These are phyloP conservation scores for Trametes cingulata DNA, from an alignment of 768 basidiomycete genomes.

Conservation along the genomic window DNA sequence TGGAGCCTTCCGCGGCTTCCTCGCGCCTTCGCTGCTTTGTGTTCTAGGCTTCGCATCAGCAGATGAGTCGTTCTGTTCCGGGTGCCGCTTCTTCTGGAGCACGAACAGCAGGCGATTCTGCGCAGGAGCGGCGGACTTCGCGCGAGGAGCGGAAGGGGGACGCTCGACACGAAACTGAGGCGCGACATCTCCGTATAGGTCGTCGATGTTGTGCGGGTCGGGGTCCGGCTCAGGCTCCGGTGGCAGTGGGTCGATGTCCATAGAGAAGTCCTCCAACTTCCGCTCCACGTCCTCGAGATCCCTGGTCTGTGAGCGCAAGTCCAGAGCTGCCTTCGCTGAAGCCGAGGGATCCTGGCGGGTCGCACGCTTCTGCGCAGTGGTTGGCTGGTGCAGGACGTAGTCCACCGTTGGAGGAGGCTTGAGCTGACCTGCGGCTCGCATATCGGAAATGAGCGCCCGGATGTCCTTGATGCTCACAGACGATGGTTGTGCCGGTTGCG, in stretches of 20 bases:
- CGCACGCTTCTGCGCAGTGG: neutral
- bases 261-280: neutral
- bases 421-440: constrained; percentile 18
- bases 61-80: neutral
- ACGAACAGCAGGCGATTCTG: neutral
- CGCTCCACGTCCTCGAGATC: constrained; percentile 3
- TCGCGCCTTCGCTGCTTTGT: neutral
- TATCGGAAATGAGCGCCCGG: constrained; percentile 8
- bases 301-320: neutral
- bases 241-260: neutral
- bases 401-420: constrained; percentile 10
- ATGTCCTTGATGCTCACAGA: neutral
- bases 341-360: neutral
- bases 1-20: neutral
- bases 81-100: neutral
- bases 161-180: neutral
- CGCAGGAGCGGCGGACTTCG: neutral
- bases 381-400: neutral
- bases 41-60: neutral
- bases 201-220: constrained; percentile 18
- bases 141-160: neutral
- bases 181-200: constrained; percentile 16
- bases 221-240: neutral
- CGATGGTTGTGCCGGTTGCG: neutral
- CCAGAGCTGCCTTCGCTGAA: neutral